Conservation (phyloP, 768 basidiomycete genomes). For the Leccinellum albellum region DNA sequence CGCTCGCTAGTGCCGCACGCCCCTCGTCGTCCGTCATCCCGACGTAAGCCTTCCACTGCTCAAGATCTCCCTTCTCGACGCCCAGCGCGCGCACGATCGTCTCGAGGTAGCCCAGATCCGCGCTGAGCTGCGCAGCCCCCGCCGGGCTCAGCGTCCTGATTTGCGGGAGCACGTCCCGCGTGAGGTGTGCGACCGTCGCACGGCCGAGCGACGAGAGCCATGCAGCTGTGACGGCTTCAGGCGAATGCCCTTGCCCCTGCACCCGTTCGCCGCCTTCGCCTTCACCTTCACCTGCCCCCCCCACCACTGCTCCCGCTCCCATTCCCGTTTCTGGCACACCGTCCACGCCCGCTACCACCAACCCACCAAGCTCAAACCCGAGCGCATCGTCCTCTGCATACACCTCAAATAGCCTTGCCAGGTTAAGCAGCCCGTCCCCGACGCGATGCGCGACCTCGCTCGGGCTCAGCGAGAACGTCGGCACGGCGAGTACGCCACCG, state of each 20-base stretch:
- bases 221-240: conserved; percentile 80
- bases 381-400: conserved; percentile 91
- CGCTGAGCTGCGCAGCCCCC: conserved; percentile 80
- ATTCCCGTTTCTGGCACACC: conserved; percentile 12
- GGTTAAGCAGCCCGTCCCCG: conserved; percentile 90
- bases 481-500: conserved; percentile 48
- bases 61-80: conserved; percentile 78
- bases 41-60: conserved; percentile 72
- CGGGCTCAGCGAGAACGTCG: conserved; percentile 90
- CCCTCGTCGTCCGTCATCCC: conserved; percentile 54
- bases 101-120: conserved; percentile 84
- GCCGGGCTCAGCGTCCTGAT: conserved; percentile 58
- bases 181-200: conserved; percentile 72
- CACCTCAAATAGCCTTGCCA: conserved; percentile 90
- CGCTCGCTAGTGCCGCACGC: conserved; percentile 11
- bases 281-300: not conserved
- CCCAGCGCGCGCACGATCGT: conserved; percentile 90
- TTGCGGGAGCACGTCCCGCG: conserved; percentile 62
- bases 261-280: not conserved
- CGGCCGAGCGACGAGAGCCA: conserved; percentile 93
- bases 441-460: conserved; percentile 85
- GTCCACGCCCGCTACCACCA: conserved; percentile 80
- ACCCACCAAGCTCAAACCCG: conserved; percentile 78
- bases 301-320: not conserved
- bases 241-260: conserved; percentile 38